A percentile compares a stretch with the other conserved stretches of the same genome.
These are phyloP conservation scores for Myotisia sp. DNA, from an alignment of 2,329 filamentous ascomycete species.

Conservation along the genomic window DNA sequence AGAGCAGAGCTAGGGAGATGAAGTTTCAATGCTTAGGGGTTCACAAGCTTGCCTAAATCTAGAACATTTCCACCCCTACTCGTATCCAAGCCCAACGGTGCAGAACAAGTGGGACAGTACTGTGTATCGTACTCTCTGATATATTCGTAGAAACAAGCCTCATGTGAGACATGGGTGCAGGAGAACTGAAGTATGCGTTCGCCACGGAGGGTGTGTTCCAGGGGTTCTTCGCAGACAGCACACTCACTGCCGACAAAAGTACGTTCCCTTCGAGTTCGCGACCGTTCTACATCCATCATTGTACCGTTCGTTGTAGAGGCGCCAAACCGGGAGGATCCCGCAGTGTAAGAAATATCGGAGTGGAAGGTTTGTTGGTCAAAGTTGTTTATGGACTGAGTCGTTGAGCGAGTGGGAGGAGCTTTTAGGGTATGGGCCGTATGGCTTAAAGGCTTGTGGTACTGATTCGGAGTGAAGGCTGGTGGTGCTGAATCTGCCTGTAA, in stretches of 20 bases:
- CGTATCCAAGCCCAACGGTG: slow-evolving; percentile 79
- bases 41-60: slow-evolving; percentile 59
- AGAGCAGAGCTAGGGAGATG: too few species aligned
- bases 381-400: neutral
- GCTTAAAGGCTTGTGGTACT: too few species aligned
- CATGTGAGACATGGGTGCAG: slow-evolving; percentile 91
- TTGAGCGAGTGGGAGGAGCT: neutral
- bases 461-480: too few species aligned
- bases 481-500: too few species aligned
- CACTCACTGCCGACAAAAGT: slow-evolving; percentile 94
- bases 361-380: slow-evolving; percentile 1
- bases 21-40: neutral
- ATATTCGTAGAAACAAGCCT: slow-evolving; percentile 97
- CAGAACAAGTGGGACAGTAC: slow-evolving; percentile 86
- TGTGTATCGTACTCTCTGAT: slow-evolving; percentile 90
- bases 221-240: slow-evolving; percentile 87
- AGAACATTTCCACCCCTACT: slow-evolving; percentile 85
- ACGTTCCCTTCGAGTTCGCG: slow-evolving; percentile 68
- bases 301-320: slow-evolving; percentile 20
- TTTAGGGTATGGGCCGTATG: too few species aligned
- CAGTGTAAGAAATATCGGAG: slow-evolving; percentile 2
- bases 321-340: neutral
- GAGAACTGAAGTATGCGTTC: slow-evolving; percentile 93
- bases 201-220: slow-evolving; percentile 87
- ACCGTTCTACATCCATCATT: slow-evolving; percentile 61